Base-by-base conservation (phyloP, 352 stramenopile species). In the Saprolegnia diclina region DNA sequence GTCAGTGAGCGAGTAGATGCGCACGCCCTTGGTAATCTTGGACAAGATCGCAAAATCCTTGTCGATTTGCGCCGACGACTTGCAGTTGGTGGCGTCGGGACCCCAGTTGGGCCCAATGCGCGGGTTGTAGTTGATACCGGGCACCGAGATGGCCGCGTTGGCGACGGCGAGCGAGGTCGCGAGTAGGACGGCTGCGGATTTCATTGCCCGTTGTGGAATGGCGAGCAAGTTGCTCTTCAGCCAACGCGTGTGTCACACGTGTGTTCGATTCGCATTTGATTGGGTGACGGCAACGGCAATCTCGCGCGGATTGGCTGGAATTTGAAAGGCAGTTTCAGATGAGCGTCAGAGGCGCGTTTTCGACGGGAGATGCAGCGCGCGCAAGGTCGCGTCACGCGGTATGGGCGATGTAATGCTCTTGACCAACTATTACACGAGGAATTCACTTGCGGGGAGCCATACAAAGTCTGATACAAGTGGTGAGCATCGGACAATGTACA, bases 81-180 rank as follows among this genome's bases (percentile, higher is more conserved):
- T 89, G 76, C 83, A 91, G 71, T 85, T 88, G 18, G 72, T 74
- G 13, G 63, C 73, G n/a, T 72, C 62, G 5, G 80, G 53, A 26
- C 74, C 77, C 73, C 76, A 85, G 73, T 89, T 79, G 26, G 79
- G 76, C 2, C 79, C 81, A 5, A 71, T 65, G 69, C 81, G 81
- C 65, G 85, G 85, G 78, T 88, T 87, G 77, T 88, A 91, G 76
- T 91, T 91, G 73, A 91, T 77, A 56, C 81, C 83, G 46, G 75
- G 42, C 42, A 48, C 42, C 42, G 42, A 48, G 42, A 48, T 48
- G 42, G 42, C 7, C 13, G 42, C 42, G 13, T 48, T 14, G 18
- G 42, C 42, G 13, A 48, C 42, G 18, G 42, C 42, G 13, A 48
- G 18, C 11, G 42, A n/a, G 18, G 13, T 48, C 42, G 42, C 42